Conservation (phyloP, 352 stramenopile species). For the Plasmopara halstedii region DNA sequence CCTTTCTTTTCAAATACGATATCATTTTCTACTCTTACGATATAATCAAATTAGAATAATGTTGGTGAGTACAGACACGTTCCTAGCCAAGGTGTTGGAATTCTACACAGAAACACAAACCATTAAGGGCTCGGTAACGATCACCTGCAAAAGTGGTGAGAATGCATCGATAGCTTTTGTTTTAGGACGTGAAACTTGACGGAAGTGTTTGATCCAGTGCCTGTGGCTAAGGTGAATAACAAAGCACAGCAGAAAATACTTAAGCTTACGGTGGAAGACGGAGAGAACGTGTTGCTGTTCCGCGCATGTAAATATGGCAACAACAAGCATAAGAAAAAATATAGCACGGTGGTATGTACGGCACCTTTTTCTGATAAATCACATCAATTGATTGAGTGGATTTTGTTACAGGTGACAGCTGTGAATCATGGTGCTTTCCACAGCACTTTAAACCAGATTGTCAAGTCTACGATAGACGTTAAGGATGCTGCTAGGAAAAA, state of each 20-base stretch:
- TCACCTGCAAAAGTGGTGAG: conserved; percentile 67
- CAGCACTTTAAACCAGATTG: conserved; percentile 50
- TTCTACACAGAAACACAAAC: conserved; percentile 37
- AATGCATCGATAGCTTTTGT: neutral
- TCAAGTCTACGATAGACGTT: conserved; percentile 60
- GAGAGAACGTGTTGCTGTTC: conserved; percentile 63
- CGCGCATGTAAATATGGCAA: conserved; percentile 75
- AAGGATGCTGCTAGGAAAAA: conserved; percentile 24
- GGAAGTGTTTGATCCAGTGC: conserved; percentile 16
- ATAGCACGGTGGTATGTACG: conserved; percentile 64
- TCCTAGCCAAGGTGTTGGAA: conserved; percentile 50
- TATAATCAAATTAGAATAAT: conserved; percentile 27
- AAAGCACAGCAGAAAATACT: conserved; percentile 30
- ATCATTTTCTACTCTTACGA: conserved; percentile 13
- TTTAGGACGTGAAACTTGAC: conserved; percentile 1
- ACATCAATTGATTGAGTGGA: too few relatives aligned
- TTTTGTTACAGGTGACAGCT: conserved; percentile 41
- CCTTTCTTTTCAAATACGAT: conserved; percentile 4
- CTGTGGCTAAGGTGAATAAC: conserved; percentile 25
- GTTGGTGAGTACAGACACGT: conserved; percentile 51
- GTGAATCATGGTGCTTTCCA: conserved; percentile 60
- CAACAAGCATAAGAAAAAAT: conserved; percentile 86
- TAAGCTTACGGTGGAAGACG: conserved; percentile 30
- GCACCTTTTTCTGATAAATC: too few relatives aligned
- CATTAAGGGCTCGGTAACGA: conserved; percentile 42